Percentiles rank a stretch among this genome's conserved stretches.
Conservation (phyloP, 345 rosid genomes). For the Bretschneidera sinensis region DNA sequence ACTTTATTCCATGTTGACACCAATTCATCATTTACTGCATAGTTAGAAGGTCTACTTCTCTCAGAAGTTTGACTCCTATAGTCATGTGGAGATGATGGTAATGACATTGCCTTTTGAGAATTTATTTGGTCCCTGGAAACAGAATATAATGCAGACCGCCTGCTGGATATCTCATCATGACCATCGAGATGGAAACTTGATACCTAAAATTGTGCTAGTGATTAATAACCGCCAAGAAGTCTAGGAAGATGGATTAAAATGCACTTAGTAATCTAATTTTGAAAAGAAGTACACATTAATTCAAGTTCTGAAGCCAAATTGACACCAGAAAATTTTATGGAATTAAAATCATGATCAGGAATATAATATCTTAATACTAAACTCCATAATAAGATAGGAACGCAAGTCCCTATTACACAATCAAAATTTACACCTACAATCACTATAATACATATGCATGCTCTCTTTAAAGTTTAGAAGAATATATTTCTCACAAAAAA, state of each 20-base stretch:
- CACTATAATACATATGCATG: no score
- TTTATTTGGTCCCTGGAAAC: constrained; percentile 45
- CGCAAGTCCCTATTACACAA: no score
- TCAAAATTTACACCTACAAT: no score
- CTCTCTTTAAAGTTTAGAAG: no score
- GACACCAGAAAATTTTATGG: neutral
- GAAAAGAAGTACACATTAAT: no score
- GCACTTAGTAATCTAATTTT: neutral
- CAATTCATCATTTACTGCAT: constrained; percentile 37
- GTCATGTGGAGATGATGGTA: constrained; percentile 89
- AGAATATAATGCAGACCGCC: constrained; percentile 57
- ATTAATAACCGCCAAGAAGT: constrained; percentile 16
- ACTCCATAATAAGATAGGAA: no score
- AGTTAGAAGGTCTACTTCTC: constrained; percentile 45
- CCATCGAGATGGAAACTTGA: constrained; percentile 59
- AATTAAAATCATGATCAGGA: neutral
- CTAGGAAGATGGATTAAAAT: constrained; percentile 13
- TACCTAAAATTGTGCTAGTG: constrained; percentile 35
- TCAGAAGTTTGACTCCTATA: constrained; percentile 58
- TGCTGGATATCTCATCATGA: constrained; percentile 51
- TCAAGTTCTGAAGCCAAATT: no score
- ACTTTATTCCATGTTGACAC: constrained; percentile 75
- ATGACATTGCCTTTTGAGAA: constrained; percentile 89
- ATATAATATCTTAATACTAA: no score
- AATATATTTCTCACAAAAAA: no score